Base-by-base conservation (phyloP, 306 rosid genomes). In the Gastrolobium bilobum region DNA sequence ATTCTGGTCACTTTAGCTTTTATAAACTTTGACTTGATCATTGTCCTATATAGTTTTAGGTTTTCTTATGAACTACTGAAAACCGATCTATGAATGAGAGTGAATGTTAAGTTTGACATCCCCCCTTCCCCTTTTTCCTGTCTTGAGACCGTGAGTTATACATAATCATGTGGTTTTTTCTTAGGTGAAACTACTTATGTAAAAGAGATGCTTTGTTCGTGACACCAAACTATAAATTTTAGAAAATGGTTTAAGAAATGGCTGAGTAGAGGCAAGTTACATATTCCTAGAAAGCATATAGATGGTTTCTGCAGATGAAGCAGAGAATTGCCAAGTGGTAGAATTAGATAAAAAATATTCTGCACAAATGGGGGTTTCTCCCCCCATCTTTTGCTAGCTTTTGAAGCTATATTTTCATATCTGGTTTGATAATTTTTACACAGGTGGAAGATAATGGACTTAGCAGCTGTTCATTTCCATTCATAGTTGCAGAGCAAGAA, bases 371-470 rank as follows among this genome's bases (percentile, higher is more conserved):
- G 1, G 29, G n/a, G 44, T 62, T 4, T 52, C 20, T 47, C 30
- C 54, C 46, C 37, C 48, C 75, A 53, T 38, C 10, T 57, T 56
- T 75, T 63, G 53, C 31, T 39, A 40, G 62, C 33, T 37, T 79
- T 70, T 56, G 75, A 75, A 54, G 56, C 20, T 46, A 52, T 30
- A 82, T 46, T 68, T 79, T 30, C 15, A 43, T 78, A 75, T 57
- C 77, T 81, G 56, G 81, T 78, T 37, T 59, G 80, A 31, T 68
- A 33, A 71, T 29, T 42, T 62, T 76, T 40, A 64, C 54, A 59
- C 81, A 94, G 98, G 94, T 92, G 70, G 98, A 94, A 87, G 97
- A 94, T 77, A 88, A 88, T 82, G 92, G 93, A 71, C 94, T 94
- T 51, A 82, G 97, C 76, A 77, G 95, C 88, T 88, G 90, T 76